A percentile compares a stretch with the other conserved stretches of the same genome.
phyloP scores from a whole-genome alignment of 306 rosid genomes.

The Rubus idaeus region DNA sequence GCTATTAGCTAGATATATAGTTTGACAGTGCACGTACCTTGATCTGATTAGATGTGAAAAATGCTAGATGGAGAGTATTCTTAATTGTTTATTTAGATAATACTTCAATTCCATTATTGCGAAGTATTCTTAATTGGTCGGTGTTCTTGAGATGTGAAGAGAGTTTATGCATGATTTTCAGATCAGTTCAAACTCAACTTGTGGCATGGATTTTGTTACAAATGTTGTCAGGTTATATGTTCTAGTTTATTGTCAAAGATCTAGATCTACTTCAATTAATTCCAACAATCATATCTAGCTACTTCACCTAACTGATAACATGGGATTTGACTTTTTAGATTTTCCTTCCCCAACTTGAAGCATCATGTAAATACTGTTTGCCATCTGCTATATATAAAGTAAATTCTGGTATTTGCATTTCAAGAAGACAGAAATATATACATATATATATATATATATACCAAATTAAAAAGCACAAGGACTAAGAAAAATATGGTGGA shows the following conservation, averaged over 20 bases:
- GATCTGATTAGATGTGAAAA: not conserved
- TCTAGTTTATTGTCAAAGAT: too few species aligned
- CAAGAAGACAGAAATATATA: not conserved
- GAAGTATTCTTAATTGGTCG: too few species aligned
- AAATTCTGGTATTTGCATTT: not conserved
- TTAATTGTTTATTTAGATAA: too few species aligned
- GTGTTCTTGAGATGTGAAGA: too few species aligned
- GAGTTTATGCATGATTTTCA: too few species aligned
- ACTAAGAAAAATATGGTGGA: not conserved
- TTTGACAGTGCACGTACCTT: too few species aligned
- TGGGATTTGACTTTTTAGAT: not conserved
- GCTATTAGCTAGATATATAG: too few species aligned
- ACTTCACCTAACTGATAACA: not conserved
- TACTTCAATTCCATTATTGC: too few species aligned
- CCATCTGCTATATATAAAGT: not conserved
- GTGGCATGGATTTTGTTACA: too few species aligned
- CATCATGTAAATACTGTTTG: not conserved
- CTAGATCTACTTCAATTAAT: too few species aligned
- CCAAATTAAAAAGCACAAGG: not conserved
- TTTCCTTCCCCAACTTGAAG: not conserved
- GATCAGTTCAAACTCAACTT: too few species aligned
- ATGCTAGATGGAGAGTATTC: not conserved
- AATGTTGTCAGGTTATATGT: too few species aligned
- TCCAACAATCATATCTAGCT: not conserved
- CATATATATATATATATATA: not conserved